These are phyloP conservation scores for Ceratocystis huliohia DNA, from an alignment of 2,329 filamentous ascomycete species.

Conservation along the genomic window DNA sequence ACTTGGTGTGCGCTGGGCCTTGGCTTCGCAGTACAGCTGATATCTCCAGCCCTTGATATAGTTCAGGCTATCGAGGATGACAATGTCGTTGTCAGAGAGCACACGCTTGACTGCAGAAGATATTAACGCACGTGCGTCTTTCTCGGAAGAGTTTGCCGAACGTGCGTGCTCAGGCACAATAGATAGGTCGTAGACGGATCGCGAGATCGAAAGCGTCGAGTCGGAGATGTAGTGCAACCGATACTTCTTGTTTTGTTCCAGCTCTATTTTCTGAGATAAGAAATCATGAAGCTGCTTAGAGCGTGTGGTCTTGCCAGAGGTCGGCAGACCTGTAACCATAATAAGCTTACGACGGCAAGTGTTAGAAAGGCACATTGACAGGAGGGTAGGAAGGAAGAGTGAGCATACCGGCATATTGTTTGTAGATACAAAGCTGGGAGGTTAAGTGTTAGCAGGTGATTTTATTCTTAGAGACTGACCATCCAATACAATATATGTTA, in stretches of 20 bases:
- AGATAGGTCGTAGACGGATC: slow-evolving; percentile 54
- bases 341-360: slow-evolving; percentile 39
- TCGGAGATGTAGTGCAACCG: slow-evolving; percentile 65
- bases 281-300: slow-evolving; percentile 53
- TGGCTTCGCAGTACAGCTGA: slow-evolving; percentile 73
- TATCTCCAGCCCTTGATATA: slow-evolving; percentile 89
- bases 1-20: slow-evolving; percentile 61
- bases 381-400: neutral
- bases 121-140: slow-evolving; percentile 64
- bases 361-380: slow-evolving; percentile 8
- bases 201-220: slow-evolving; percentile 54
- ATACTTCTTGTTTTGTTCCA: slow-evolving; percentile 35
- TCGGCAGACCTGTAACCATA: slow-evolving; percentile 53
- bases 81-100: slow-evolving; percentile 58
- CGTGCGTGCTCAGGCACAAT: slow-evolving; percentile 46
- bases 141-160: slow-evolving; percentile 63
- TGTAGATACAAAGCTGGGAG: neutral
- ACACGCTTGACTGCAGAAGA: slow-evolving; percentile 69
- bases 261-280: slow-evolving; percentile 44
- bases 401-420: slow-evolving; percentile 11
- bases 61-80: slow-evolving; percentile 68
- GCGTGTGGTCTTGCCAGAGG: slow-evolving; percentile 55
- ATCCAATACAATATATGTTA: neutral
- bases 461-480: neutral
- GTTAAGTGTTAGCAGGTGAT: neutral